These are phyloP conservation scores for Xylaria scruposa DNA, from an alignment of 495 filamentous ascomycete species.

Conservation along the genomic window DNA sequence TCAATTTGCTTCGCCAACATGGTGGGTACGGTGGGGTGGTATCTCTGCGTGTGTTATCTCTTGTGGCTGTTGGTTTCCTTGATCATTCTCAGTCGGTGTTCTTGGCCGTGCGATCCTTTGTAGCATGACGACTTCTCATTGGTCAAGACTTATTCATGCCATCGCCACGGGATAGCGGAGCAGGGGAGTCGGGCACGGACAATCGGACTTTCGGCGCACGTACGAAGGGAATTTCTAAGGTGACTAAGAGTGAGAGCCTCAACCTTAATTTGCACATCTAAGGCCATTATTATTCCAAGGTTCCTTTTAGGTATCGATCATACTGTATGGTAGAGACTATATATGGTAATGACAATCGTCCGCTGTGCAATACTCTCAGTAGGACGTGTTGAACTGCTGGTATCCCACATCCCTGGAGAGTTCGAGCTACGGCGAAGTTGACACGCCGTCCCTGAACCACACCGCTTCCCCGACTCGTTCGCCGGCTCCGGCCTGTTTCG, in stretches of 20 bases:
- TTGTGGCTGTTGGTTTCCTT: not conserved
- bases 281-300: not conserved
- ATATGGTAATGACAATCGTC: not conserved
- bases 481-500: constrained; percentile 28
- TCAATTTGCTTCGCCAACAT: constrained; percentile 22
- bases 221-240: not conserved
- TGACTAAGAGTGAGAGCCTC: constrained; percentile 1
- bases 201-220: constrained; percentile 7
- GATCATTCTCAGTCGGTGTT: not conserved
- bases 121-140: not conserved
- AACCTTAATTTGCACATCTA: not conserved
- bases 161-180: constrained; percentile 17
- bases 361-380: not conserved
- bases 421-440: constrained; percentile 9
- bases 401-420: not conserved
- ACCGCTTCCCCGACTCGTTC: constrained; percentile 24
- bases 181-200: constrained; percentile 1
- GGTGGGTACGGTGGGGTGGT: constrained; percentile 14
- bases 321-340: not conserved
- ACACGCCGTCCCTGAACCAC: constrained; percentile 3
- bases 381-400: not conserved
- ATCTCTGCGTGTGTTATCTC: not conserved
- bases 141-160: constrained; percentile 4
- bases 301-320: not conserved
- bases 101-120: not conserved